Evolutionary conservation across 305 asterid genomes (phyloP), one percentile per base, ranked within the genome.

Genomic region (Coffea humblotiana): DNA sequence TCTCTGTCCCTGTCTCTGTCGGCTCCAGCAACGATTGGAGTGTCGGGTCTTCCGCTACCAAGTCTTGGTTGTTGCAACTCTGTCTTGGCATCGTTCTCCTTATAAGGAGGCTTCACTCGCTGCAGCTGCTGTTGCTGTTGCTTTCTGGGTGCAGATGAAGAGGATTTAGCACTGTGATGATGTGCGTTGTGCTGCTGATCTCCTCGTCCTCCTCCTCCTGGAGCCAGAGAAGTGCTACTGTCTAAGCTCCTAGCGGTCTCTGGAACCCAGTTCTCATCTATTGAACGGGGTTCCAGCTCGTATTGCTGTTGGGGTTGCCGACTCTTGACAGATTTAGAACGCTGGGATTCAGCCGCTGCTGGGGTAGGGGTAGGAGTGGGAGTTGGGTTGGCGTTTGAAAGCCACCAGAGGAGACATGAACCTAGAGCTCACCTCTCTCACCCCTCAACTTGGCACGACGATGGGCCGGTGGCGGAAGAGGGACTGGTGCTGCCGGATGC

Each of bases 381-480:
- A 52, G 77, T 81, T 76, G 71, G 48, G 11, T 65, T 40, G 15
- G 89, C 68, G 79, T 87, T 87, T 89, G 73, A 93, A 87, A 12
- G 88, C 88, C 68, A 86, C 71, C 71, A 83, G 71, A 35, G 97
- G 97, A 37, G 97, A 85, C 97, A 92, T 94, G 85, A 94, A 94
- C 45, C 97, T 89, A 21, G 98, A 94, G 58, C 95, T 91, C 29
- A 94, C 94, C 85, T 92, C 98, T 77, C 95, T 83, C 35, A 91
- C 97, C 69, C 69, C 97, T 82, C 52, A 86, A 90, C 61, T 95
- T 88, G 13, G 97, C 90, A 60, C 98, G 90, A 68, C 97, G 94
- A 3, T 87, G 89, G 43, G 88, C 77, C 10, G 68, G 80, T 65
- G 80, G 72, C 8, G 80, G 79, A 49, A 89, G 88, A 49, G 89